Evolutionary conservation across 257 asterid genomes (phyloP).

Genomic region (Nicotiana undulata): DNA sequence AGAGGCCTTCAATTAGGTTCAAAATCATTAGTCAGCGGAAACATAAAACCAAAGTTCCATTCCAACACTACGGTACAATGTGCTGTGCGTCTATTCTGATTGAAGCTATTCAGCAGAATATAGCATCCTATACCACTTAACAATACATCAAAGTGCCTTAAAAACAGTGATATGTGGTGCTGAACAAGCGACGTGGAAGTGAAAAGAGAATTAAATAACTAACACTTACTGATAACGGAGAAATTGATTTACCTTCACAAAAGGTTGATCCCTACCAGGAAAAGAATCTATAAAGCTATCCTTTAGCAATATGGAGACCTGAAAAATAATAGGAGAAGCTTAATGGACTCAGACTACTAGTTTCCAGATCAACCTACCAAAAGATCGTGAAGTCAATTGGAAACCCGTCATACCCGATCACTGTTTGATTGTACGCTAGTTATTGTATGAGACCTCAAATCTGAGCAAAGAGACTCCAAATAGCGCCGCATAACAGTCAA

Average conservation of each 20-base stretch:
- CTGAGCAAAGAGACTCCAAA: constrained; percentile 74
- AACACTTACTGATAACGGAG: background rate
- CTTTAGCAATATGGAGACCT: constrained; percentile 82
- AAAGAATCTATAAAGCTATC: constrained; percentile 82
- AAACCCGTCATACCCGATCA: constrained; percentile 49
- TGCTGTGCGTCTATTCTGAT: background rate
- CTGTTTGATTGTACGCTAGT: constrained; percentile 66
- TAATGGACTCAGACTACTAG: background rate
- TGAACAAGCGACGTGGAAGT: background rate
- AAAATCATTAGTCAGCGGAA: background rate
- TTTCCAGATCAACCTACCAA: background rate
- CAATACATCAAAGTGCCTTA: background rate
- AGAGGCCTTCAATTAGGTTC: background rate
- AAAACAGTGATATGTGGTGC: background rate
- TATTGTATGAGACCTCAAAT: constrained; percentile 75
- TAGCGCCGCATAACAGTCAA: constrained; percentile 44
- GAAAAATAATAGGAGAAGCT: constrained; percentile 19
- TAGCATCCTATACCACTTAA: background rate
- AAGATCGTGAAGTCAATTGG: background rate
- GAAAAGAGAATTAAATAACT: background rate
- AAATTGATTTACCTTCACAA: constrained; percentile 54
- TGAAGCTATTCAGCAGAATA: background rate
- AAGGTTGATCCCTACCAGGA: constrained; percentile 52
- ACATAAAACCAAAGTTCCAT: background rate
- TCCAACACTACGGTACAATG: background rate